Evolutionary conservation across 129 eudicot species (phyloP), one percentile per base, ranked within the genome.

Genomic region (Calendula officinalis): DNA sequence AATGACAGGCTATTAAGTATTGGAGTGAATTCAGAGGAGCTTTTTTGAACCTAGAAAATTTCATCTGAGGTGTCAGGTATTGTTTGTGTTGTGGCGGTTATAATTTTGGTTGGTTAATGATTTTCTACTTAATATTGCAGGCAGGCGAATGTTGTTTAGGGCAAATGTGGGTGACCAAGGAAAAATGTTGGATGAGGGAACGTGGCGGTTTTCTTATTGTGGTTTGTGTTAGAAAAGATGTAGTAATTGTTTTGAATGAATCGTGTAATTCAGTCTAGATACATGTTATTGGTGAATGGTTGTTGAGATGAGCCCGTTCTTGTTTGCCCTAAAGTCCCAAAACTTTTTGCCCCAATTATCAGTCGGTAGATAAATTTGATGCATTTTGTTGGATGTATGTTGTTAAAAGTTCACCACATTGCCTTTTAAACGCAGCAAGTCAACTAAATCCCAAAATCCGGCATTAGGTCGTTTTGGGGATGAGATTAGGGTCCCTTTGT

Each of bases 21-120:
- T 22, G 30, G 30, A 22, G 34, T 15, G 42, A 66, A 12, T 51
- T 56, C 35, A 58, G 56, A 60, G 40, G 71, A 9, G 67, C 71
- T 51, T 22, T 22, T 22, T 22, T 22, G 30, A 22, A 22, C 30
- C 30, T 22, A 14, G 79, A 69, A 69, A 68, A 52, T 72, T 72
- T 53, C 50, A 56, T 72, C 52, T 45, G 10, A 12, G 52, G 64
- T 73, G 48, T 64, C 64, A 73, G 78, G 78, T 73, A 64, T 37
- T 59, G 34, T 51, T 1, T 32, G 7, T 40, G 53, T 45, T 7
- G 41, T 13, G 35, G 8, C 57, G 62, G 77, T 9, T 53, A 16
- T 17, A 52, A 10, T 30, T 62, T 16, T 22, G 13, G 8, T 14
- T 7, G 56, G 48, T 55, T 63, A 5, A 13, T 22, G 30, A 33